Evolutionary conservation across 495 filamentous ascomycete genomes (phyloP).

Genomic region (Penicillium ucsense): DNA sequence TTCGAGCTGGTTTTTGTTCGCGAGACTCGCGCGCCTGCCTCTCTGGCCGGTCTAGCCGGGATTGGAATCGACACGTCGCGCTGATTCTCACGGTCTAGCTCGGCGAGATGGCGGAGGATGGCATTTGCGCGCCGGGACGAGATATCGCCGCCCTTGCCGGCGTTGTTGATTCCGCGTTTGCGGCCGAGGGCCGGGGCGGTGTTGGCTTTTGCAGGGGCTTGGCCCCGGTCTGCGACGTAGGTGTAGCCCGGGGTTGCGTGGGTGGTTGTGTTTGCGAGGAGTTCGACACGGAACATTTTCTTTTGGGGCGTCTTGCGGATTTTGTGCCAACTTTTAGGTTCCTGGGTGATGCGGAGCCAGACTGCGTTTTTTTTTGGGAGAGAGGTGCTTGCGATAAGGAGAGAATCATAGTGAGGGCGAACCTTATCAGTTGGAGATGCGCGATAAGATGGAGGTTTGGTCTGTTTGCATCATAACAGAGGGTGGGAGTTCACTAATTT

Average conservation of each 20-base stretch:
- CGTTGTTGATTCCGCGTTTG: slow-evolving; percentile 54
- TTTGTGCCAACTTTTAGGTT: not conserved
- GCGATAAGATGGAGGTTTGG: slow-evolving; percentile 16
- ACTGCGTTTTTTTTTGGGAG: not conserved
- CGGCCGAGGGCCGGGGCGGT: slow-evolving; percentile 47
- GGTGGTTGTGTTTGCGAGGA: slow-evolving; percentile 59
- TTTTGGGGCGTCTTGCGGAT: not conserved
- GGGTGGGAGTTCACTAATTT: not conserved
- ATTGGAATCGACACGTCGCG: slow-evolving; percentile 61
- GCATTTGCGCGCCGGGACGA: slow-evolving; percentile 69
- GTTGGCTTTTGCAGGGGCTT: slow-evolving; percentile 49
- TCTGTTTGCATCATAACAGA: slow-evolving; percentile 18
- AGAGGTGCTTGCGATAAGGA: not conserved
- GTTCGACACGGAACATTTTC: slow-evolving; percentile 57
- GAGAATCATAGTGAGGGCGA: slow-evolving; percentile 1
- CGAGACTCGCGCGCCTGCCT: slow-evolving; percentile 38
- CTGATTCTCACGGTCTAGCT: slow-evolving; percentile 72
- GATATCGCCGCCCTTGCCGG: slow-evolving; percentile 45
- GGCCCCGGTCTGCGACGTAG: slow-evolving; percentile 70
- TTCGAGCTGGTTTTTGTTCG: slow-evolving; percentile 59
- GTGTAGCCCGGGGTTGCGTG: slow-evolving; percentile 73
- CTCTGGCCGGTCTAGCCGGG: slow-evolving; percentile 41
- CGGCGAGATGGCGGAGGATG: slow-evolving; percentile 63
- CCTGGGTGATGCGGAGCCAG: too few relatives aligned
- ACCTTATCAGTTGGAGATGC: not conserved